A percentile compares a stretch with the other conserved stretches of the same genome.
These are phyloP conservation scores for Hippophae tibetana DNA, from an alignment of 306 rosid genomes.

Conservation along the genomic window DNA sequence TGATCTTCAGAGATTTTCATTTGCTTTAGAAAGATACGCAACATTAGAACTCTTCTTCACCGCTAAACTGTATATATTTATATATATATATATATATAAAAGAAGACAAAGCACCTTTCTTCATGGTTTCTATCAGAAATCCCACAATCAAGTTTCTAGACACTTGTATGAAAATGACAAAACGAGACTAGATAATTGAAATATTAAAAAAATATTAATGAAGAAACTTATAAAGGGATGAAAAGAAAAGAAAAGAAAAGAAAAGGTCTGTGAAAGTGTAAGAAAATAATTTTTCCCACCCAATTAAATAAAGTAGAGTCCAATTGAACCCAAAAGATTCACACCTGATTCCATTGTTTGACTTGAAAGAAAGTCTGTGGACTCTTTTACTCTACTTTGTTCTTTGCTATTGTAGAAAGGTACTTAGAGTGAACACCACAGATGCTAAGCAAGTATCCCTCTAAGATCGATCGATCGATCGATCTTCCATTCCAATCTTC, in stretches of 20 bases:
- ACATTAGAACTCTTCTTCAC: constrained; percentile 16
- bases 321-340: constrained; percentile 27
- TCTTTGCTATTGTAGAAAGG: constrained; percentile 41
- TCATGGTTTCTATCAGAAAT: constrained; percentile 22
- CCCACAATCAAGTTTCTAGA: constrained; percentile 37
- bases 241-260: background rate
- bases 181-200: constrained; percentile 1
- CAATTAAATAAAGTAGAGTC: constrained; percentile 1
- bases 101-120: constrained; percentile 19
- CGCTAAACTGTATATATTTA: constrained; percentile 14
- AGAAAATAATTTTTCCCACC: constrained; percentile 26
- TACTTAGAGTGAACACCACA: constrained; percentile 44
- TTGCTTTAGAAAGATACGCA: constrained; percentile 21
- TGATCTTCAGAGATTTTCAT: constrained; percentile 20
- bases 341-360: constrained; percentile 52
- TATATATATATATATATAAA: background rate
- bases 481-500: constrained; percentile 26
- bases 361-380: constrained; percentile 39
- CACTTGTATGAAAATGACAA: constrained; percentile 24
- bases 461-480: too few species aligned
- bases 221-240: constrained; percentile 1
- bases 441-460: constrained; percentile 73
- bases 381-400: constrained; percentile 30
- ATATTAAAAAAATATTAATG: constrained; percentile 21
- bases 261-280: constrained; percentile 21